phyloP scores from a whole-genome alignment of 805 yeast genomes.

The Peterozyma xylosa region DNA sequence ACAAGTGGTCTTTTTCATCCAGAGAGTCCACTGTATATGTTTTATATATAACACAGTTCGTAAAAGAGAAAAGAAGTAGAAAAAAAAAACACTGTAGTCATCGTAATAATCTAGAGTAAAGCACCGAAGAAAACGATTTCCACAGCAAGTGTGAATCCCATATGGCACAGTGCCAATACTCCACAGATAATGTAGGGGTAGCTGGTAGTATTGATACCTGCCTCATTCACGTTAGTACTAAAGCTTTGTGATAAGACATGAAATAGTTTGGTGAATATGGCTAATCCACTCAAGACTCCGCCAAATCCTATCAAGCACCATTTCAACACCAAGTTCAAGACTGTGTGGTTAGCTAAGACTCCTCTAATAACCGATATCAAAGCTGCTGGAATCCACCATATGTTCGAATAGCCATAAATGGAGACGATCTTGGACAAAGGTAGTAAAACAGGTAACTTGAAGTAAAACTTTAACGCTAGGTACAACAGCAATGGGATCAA shows the following conservation, averaged over 20 bases:
- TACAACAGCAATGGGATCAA: constrained; percentile 53
- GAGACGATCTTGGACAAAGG: constrained; percentile 58
- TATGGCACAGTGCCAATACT: constrained; percentile 39
- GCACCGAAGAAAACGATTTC: constrained; percentile 56
- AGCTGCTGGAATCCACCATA: constrained; percentile 83
- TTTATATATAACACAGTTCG: too few relatives aligned
- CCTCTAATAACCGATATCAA: constrained; percentile 52
- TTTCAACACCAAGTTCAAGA: constrained; percentile 42
- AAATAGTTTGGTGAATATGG: constrained; percentile 38
- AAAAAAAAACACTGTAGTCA: too few relatives aligned
- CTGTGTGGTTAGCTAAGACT: constrained; percentile 35
- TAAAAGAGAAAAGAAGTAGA: too few relatives aligned
- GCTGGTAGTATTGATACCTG: constrained; percentile 15
- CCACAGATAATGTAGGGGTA: constrained; percentile 26
- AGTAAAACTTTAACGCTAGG: constrained; percentile 40
- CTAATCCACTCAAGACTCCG: constrained; percentile 51
- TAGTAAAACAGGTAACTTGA: constrained; percentile 41
- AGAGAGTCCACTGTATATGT: too few relatives aligned
- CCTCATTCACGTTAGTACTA: constrained; percentile 25
- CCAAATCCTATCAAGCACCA: constrained; percentile 60
- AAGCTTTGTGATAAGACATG: constrained; percentile 28
- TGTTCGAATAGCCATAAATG: constrained; percentile 78
- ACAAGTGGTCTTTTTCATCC: too few relatives aligned
- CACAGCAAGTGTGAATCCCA: constrained; percentile 54
- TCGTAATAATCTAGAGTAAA: too few relatives aligned